Percentiles rank a stretch among this genome's conserved stretches.
Evolutionary conservation across 306 rosid genomes (phyloP).

Genomic region (Casuarina equisetifolia): DNA sequence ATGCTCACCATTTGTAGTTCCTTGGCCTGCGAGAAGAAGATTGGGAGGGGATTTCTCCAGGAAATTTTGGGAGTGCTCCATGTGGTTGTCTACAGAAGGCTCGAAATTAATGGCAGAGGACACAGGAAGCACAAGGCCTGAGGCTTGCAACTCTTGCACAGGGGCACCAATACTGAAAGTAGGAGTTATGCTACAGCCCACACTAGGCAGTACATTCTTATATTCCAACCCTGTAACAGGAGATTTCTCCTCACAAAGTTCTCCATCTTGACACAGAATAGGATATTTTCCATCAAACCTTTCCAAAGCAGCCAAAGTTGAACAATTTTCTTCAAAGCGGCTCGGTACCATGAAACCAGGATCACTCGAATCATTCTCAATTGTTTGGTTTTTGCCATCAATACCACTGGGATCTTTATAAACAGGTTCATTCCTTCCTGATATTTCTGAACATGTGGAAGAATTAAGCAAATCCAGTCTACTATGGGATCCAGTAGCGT

Average conservation of each 20-base stretch:
- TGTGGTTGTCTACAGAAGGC: constrained; percentile 22
- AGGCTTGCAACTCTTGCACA: constrained; percentile 31
- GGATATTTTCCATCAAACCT: constrained; percentile 33
- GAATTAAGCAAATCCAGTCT: constrained; percentile 39
- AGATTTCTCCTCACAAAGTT: constrained; percentile 40
- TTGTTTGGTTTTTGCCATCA: constrained; percentile 25
- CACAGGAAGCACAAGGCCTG: constrained; percentile 31
- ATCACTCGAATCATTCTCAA: constrained; percentile 29
- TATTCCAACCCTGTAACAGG: constrained; percentile 27
- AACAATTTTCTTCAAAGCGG: constrained; percentile 30
- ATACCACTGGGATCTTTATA: constrained; percentile 29
- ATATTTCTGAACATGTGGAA: constrained; percentile 37
- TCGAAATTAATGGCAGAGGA: constrained; percentile 25
- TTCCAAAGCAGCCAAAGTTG: constrained; percentile 32
- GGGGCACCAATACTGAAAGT: constrained; percentile 17
- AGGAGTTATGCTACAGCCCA: constrained; percentile 32
- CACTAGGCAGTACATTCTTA: constrained; percentile 33
- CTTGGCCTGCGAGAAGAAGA: constrained; percentile 33
- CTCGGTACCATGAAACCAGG: constrained; percentile 26
- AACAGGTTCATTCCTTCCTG: constrained; percentile 34
- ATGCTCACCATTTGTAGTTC: constrained; percentile 28
- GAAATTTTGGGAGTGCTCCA: constrained; percentile 27
- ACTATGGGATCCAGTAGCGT: constrained; percentile 39
- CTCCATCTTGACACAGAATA: constrained; percentile 35
- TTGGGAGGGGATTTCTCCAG: constrained; percentile 28